These are phyloP conservation scores for Neodidymelliopsis sp. DNA, from an alignment of 2,329 filamentous ascomycete species.

Conservation along the genomic window DNA sequence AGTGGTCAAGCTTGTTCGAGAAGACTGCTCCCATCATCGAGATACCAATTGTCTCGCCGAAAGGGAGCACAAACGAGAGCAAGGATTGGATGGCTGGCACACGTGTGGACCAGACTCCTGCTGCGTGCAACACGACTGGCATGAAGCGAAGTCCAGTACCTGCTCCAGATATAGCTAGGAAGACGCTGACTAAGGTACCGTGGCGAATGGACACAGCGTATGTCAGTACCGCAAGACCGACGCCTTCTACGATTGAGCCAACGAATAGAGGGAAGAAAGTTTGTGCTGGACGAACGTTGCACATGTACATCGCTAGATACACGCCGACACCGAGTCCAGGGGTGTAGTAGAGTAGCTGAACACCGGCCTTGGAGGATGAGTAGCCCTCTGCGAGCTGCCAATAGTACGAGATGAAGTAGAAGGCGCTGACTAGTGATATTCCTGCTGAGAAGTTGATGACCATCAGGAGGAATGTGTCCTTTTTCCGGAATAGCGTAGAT, in stretches of 20 bases:
- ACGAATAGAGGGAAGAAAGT: slow-evolving; percentile 66
- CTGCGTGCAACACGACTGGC: slow-evolving; percentile 68
- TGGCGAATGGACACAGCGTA: slow-evolving; percentile 63
- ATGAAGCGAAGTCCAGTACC: slow-evolving; percentile 72
- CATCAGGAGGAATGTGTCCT: slow-evolving; percentile 68
- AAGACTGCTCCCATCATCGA: slow-evolving; percentile 75
- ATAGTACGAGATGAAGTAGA: slow-evolving; percentile 75
- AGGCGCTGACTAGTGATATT: slow-evolving; percentile 62
- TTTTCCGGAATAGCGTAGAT: slow-evolving; percentile 63
- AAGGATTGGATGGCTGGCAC: slow-evolving; percentile 68
- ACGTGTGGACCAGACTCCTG: slow-evolving; percentile 66
- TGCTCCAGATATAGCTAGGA: slow-evolving; percentile 70
- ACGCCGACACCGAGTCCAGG: slow-evolving; percentile 69
- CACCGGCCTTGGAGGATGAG: slow-evolving; percentile 49
- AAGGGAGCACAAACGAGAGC: slow-evolving; percentile 65
- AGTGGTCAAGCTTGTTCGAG: slow-evolving; percentile 62
- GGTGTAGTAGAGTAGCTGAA: slow-evolving; percentile 68
- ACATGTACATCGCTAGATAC: slow-evolving; percentile 64
- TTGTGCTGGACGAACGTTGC: slow-evolving; percentile 67
- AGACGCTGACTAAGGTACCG: slow-evolving; percentile 64
- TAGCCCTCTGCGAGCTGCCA: slow-evolving; percentile 69
- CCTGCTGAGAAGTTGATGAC: slow-evolving; percentile 68
- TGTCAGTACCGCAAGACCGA: slow-evolving; percentile 65
- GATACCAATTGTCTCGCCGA: slow-evolving; percentile 70
- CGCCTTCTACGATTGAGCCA: slow-evolving; percentile 59